phyloP scores from a whole-genome alignment of 2,329 filamentous ascomycete species.

The Pseudopyricularia javanii region DNA sequence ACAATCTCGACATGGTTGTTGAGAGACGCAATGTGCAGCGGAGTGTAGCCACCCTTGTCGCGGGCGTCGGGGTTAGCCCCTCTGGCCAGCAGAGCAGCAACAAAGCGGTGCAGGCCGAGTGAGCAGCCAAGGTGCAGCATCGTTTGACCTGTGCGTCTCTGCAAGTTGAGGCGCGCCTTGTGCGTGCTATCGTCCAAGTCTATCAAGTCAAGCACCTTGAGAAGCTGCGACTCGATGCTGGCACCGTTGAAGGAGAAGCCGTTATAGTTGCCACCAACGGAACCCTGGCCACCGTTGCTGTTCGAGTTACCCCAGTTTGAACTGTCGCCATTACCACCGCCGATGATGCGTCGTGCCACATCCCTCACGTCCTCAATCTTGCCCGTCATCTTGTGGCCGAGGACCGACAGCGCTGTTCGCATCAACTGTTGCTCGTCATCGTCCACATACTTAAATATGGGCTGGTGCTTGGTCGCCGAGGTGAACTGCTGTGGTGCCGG shows the following conservation, averaged over 20 bases:
- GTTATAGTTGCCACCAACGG: slow-evolving; percentile 7
- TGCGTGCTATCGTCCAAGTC: slow-evolving; percentile 65
- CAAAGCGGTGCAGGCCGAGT: slow-evolving; percentile 62
- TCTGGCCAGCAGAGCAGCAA: slow-evolving; percentile 62
- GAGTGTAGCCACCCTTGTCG: slow-evolving; percentile 70
- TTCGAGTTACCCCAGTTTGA: slow-evolving; percentile 19
- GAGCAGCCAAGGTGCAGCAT: slow-evolving; percentile 72
- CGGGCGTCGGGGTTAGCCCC: slow-evolving; percentile 65
- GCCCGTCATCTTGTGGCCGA: slow-evolving; percentile 53
- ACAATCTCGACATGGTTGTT: slow-evolving; percentile 67
- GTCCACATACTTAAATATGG: slow-evolving; percentile 61
- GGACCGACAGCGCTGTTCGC: slow-evolving; percentile 51
- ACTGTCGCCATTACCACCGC: slow-evolving; percentile 28
- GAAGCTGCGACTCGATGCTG: slow-evolving; percentile 51
- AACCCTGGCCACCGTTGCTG: slow-evolving; percentile 25
- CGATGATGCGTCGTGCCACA: slow-evolving; percentile 48
- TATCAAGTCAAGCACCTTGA: slow-evolving; percentile 66
- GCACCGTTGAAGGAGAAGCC: slow-evolving; percentile 28
- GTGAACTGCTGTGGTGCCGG: slow-evolving; percentile 16
- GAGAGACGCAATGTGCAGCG: slow-evolving; percentile 70
- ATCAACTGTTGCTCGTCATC: slow-evolving; percentile 59
- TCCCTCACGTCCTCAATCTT: slow-evolving; percentile 49
- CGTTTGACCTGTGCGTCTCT: slow-evolving; percentile 53
- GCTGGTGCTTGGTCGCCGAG: slow-evolving; percentile 25
- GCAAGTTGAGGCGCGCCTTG: slow-evolving; percentile 54